Evolutionary conservation across 306 rosid genomes (phyloP), one percentile per base, ranked within the genome.

Genomic region (Hippophae tibetana): DNA sequence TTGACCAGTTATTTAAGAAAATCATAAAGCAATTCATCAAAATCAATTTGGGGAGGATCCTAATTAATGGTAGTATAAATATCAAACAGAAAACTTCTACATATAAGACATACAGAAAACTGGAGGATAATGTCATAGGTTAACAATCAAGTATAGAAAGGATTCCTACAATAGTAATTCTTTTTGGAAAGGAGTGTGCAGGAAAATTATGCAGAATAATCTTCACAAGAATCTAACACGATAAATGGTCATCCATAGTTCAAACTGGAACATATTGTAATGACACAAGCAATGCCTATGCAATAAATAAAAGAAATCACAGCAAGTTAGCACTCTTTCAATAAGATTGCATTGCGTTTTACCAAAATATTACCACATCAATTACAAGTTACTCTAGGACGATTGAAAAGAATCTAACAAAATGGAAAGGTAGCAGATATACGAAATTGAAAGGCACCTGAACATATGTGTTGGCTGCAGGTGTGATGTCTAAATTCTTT

Each of bases 381-480:
- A 42, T 42, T 12, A 14, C 50, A 51, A 5, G 2, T 9, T 45
- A 54, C 14, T 38, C 47, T 18, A 31, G 3, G 51, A 31, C 47
- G 61, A 47, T 9, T 27, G 41, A 25, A 51, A 42, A 14, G 13
- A 44, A 54, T 65, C 12, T 8, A 31, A 60, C n/a, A 38, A 54
- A 48, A 62, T 11, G 11, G 12, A 63, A 9, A 54, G 45, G 9
- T 31, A 31, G 5, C 5, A 58, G 2, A 58, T 13, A 23, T 8
- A 43, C n/a, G 1, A 18, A 18, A 41, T 11, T 43, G 18, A 63
- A 51, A 45, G 8, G 60, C 62, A 90, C 98, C 98, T 90, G 95
- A 56, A 87, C 84, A 54, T 87, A 90, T 31, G 81, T 78, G 77
- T 81, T 85, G 56, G 95, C 95, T 59, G 94, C 94, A 14, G 97